Percentiles rank a stretch among this genome's conserved stretches.
phyloP scores from a whole-genome alignment of 2,329 filamentous ascomycete genomes.

The Stagonosporopsis chrysanthemi region DNA sequence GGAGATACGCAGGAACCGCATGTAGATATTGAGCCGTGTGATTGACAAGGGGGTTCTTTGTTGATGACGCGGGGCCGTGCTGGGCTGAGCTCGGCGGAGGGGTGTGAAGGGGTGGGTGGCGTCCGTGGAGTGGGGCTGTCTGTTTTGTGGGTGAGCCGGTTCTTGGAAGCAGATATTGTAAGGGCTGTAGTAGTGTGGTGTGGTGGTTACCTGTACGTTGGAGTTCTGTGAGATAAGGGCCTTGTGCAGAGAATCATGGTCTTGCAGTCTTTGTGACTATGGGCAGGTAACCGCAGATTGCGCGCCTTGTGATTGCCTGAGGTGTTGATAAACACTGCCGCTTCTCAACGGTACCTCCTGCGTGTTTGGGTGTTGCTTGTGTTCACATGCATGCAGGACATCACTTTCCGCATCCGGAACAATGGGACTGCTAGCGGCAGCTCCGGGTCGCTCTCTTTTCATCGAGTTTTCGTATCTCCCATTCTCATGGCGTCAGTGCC shows the following conservation, averaged over 20 bases:
- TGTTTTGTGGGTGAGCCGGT: not conserved
- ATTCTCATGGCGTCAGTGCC: not conserved
- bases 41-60: not conserved
- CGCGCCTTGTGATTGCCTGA: not conserved
- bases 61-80: not conserved
- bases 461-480: not conserved
- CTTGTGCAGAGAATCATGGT: not conserved
- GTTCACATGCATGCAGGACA: slow-evolving; percentile 2
- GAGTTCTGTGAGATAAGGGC: not conserved
- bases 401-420: slow-evolving; percentile 31
- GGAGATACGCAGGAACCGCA: not conserved
- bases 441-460: not conserved
- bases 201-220: not conserved
- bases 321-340: not conserved
- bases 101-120: not conserved
- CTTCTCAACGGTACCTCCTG: slow-evolving; percentile 3
- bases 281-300: not conserved
- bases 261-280: not conserved
- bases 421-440: slow-evolving; percentile 15
- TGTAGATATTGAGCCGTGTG: not conserved
- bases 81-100: not conserved
- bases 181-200: not conserved
- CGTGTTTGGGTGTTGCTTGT: not conserved
- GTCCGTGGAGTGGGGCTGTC: not conserved
- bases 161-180: not conserved